These are phyloP conservation scores for Hordeum pubiflorum DNA, from an alignment of 202 grass and related monocot genomes.

Conservation along the genomic window DNA sequence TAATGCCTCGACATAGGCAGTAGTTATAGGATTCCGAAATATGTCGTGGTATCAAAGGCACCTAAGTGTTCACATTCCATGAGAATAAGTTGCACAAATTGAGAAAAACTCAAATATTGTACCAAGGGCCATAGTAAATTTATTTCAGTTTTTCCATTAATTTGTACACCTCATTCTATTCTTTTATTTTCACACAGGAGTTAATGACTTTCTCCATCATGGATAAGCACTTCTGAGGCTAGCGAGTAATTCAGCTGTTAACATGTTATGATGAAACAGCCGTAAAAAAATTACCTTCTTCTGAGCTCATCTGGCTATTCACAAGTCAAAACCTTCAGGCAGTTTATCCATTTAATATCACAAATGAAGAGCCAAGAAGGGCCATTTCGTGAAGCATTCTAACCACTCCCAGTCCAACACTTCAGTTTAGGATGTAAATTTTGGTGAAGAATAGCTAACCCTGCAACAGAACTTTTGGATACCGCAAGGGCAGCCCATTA, in stretches of 20 bases:
- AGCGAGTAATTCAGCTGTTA: neutral
- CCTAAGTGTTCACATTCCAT: too few relatives aligned
- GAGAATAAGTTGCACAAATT: too few relatives aligned
- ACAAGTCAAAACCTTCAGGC: slow-evolving; percentile 62
- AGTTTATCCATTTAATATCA: slow-evolving; percentile 66
- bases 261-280: neutral
- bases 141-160: too few relatives aligned
- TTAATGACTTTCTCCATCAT: slow-evolving; percentile 83
- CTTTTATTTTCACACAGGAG: slow-evolving; percentile 43
- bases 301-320: slow-evolving; percentile 64
- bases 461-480: slow-evolving; percentile 64
- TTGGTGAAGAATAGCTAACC: slow-evolving; percentile 55
- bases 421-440: slow-evolving; percentile 66
- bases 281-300: slow-evolving; percentile 39
- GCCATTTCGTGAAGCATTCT: slow-evolving; percentile 54
- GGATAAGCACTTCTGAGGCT: slow-evolving; percentile 65
- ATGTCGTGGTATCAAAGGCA: too few relatives aligned
- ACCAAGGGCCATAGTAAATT: too few relatives aligned
- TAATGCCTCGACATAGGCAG: too few relatives aligned
- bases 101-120: too few relatives aligned
- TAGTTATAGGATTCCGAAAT: too few relatives aligned
- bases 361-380: slow-evolving; percentile 77
- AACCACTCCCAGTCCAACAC: slow-evolving; percentile 51
- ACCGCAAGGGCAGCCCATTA: slow-evolving; percentile 51
- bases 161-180: too few relatives aligned